These are phyloP conservation scores for Penicillium verhagenii DNA, from an alignment of 495 filamentous ascomycete species.

Conservation along the genomic window DNA sequence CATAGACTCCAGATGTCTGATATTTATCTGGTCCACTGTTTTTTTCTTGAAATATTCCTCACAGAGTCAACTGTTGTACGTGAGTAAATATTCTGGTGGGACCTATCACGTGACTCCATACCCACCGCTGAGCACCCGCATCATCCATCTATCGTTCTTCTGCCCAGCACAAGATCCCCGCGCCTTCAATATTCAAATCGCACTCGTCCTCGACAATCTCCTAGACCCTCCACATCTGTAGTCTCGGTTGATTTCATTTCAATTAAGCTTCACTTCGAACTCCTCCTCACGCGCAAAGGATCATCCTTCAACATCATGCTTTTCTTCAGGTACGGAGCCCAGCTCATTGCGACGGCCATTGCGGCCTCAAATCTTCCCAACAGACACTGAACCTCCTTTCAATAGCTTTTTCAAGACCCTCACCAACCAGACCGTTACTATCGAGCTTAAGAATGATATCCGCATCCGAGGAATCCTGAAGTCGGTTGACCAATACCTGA, in stretches of 20 bases:
- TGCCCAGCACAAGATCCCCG: constrained; percentile 1
- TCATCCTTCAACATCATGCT: constrained; percentile 35
- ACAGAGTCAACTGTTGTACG: too few species aligned
- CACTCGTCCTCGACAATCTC: background rate
- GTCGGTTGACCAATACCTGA: constrained; percentile 96
- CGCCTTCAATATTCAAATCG: background rate
- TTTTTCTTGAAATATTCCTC: too few species aligned
- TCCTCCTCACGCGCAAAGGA: background rate
- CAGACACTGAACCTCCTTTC: background rate
- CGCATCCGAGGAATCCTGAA: constrained; percentile 92
- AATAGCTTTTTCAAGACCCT: constrained; percentile 98
- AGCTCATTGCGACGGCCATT: background rate
- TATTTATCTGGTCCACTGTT: too few species aligned
- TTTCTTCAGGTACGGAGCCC: constrained; percentile 45
- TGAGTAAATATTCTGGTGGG: too few species aligned
- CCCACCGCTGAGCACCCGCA: background rate
- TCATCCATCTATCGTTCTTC: background rate
- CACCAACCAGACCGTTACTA: constrained; percentile 92
- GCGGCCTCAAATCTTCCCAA: constrained; percentile 1
- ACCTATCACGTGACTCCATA: background rate
- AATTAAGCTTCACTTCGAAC: background rate
- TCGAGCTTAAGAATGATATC: constrained; percentile 99
- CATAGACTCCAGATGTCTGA: too few species aligned
- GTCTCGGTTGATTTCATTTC: background rate
- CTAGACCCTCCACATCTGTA: too few species aligned